Evolutionary conservation across 1,284 basidiomycete species (phyloP).

Genomic region (Gomphus sp.): DNA sequence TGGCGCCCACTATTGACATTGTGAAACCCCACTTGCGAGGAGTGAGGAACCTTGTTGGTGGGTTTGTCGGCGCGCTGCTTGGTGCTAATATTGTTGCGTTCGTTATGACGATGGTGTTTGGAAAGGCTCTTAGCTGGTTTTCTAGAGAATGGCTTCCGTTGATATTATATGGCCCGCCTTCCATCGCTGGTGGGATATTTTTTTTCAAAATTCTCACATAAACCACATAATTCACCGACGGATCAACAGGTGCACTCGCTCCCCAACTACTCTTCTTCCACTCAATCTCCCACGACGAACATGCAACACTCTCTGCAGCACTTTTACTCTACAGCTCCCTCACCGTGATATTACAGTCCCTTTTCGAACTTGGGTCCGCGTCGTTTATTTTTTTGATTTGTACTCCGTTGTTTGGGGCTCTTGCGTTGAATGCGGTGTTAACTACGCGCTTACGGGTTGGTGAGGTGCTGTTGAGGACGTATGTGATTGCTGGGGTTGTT

Average conservation of each 20-base stretch:
- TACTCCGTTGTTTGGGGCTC: constrained; percentile 40
- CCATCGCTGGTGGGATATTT: constrained; percentile 42
- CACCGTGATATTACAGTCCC: constrained; percentile 46
- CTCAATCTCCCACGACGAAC: constrained; percentile 41
- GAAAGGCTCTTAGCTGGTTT: constrained; percentile 75
- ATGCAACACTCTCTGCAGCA: constrained; percentile 50
- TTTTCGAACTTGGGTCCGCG: constrained; percentile 55
- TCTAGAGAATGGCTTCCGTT: constrained; percentile 63
- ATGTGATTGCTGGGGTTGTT: constrained; percentile 53
- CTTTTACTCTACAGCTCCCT: constrained; percentile 49
- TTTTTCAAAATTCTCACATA: neutral
- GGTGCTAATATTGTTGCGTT: constrained; percentile 68
- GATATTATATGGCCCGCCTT: constrained; percentile 72
- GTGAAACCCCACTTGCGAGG: constrained; percentile 31
- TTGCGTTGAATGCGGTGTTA: constrained; percentile 42
- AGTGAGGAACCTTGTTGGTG: constrained; percentile 33
- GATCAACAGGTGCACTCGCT: constrained; percentile 14
- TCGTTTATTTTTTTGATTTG: constrained; percentile 55
- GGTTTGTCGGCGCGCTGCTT: constrained; percentile 49
- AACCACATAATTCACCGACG: neutral
- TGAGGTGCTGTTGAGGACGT: constrained; percentile 37
- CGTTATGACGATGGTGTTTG: constrained; percentile 57
- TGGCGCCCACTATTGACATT: constrained; percentile 27
- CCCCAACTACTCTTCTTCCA: constrained; percentile 19
- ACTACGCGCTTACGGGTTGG: constrained; percentile 14